Evolutionary conservation across 2,329 filamentous ascomycete genomes (phyloP), one percentile per base, ranked within the genome.

Genomic region (Penicillium sp.): DNA sequence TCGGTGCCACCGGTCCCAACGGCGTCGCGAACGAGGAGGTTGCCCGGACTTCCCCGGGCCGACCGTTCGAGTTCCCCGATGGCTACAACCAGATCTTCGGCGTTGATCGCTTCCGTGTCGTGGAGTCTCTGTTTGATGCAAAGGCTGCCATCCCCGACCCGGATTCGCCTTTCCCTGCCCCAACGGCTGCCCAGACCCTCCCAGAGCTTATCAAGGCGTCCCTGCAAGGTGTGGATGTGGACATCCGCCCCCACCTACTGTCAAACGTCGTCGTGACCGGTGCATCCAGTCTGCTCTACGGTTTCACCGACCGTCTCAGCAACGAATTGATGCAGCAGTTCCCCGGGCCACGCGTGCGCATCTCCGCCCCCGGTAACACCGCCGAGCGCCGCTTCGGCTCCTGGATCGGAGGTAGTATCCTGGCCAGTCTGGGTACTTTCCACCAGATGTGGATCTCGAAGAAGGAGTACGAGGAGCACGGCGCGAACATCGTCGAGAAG

Each of bases 391-490:
- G 89, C 51, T 97, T 94, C 66, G 90, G 87, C 15, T 83, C 87
- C 34, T 98, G 93, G 91, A 89, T 98, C 53, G 93, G 94, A 32
- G 93, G 93, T 31, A 96, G 89, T 68, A 96, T 98, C 56, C 73
- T 98, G 53, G 90, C 87, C 5, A 96, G 90, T 67, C 68, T 98
- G 70, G 94, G 94, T 7, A 95, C 90, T 10, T 98, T 98, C 71
- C 93, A 98, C 72, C 93, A 98, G 74, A 91, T 98, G 86, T 98
- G 93, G 93, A 94, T 98, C 56, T 91, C 85, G 16, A 87, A 83
- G 68, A 94, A 95, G 75, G 93, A 98, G 73, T 97, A 96, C 58
- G 89, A 96, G 50, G 94, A 98, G 74, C 90, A 95, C 65, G 93
- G 93, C 2, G 74, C 83, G 4, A 81, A 81, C 50, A 90, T 97